Conservation (phyloP, 164 flowering plant genomes). For the Dillenia suffruticosa region DNA sequence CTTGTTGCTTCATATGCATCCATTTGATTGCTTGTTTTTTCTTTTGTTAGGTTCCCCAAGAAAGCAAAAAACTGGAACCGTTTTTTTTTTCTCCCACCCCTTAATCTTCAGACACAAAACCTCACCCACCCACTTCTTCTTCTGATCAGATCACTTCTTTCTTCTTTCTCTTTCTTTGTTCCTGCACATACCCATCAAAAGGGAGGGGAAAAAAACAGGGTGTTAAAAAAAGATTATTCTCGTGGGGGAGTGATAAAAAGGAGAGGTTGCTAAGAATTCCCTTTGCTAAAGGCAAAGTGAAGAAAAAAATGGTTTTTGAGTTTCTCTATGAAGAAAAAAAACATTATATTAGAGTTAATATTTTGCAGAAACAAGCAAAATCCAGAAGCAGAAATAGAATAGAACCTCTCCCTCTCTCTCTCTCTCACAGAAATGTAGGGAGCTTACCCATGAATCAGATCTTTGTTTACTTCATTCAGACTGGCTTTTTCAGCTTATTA, state of each 20-base stretch:
- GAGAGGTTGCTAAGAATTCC: constrained; percentile 5
- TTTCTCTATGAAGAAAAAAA: constrained; percentile 20
- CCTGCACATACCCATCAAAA: constrained; percentile 5
- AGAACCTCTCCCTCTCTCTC: background rate
- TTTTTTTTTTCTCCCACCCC: constrained; percentile 20
- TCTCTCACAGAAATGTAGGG: background rate
- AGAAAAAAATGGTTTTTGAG: constrained; percentile 16
- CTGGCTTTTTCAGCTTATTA: background rate
- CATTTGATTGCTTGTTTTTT: constrained; percentile 30
- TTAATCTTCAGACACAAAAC: no score
- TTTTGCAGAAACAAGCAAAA: background rate
- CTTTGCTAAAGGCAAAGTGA: constrained; percentile 11
- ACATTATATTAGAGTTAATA: constrained; percentile 3
- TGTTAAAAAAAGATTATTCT: constrained; percentile 20
- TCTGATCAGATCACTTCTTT: background rate
- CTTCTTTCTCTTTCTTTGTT: constrained; percentile 3
- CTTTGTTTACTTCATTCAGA: no score
- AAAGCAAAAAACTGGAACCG: background rate
- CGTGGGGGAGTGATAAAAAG: constrained; percentile 18
- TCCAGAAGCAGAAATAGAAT: constrained; percentile 4
- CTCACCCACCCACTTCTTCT: constrained; percentile 13
- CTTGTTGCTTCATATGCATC: constrained; percentile 88
- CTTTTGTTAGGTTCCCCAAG: constrained; percentile 3
- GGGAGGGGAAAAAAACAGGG: constrained; percentile 7
- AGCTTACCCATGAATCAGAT: no score